Evolutionary conservation across 2,329 filamentous ascomycete genomes (phyloP).

Genomic region (Xylariales sp.): DNA sequence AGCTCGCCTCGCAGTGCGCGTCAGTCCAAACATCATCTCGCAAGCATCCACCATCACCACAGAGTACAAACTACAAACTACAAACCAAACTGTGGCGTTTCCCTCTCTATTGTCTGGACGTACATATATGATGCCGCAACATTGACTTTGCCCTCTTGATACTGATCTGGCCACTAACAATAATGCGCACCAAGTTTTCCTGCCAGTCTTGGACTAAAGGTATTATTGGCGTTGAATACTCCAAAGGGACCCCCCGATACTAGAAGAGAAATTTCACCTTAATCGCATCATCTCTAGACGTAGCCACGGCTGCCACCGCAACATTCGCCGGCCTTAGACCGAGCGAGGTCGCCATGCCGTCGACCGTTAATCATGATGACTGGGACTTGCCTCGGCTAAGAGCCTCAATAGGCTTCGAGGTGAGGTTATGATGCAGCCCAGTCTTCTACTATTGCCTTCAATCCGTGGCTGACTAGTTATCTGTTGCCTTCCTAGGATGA

Average conservation of each 20-base stretch:
- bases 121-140: no score
- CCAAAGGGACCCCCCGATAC: not conserved
- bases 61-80: no score
- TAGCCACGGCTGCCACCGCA: not conserved
- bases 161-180: not conserved
- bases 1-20: no score
- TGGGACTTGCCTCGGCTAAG: constrained; percentile 52
- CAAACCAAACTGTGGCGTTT: no score
- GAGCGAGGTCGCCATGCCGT: constrained; percentile 44
- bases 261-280: not conserved
- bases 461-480: constrained; percentile 21
- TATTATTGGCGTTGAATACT: not conserved
- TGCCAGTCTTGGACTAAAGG: constrained; percentile 4
- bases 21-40: no score
- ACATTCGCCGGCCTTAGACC: not conserved
- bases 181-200: not conserved
- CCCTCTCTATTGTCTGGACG: no score
- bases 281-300: not conserved
- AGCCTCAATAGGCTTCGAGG: constrained; percentile 52
- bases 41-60: no score
- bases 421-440: constrained; percentile 33
- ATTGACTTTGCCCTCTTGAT: not conserved
- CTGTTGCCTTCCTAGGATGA: constrained; percentile 46
- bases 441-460: constrained; percentile 8
- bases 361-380: constrained; percentile 47